Evolutionary conservation across 441 rosid genomes (phyloP).

Genomic region (Erodium moschatum): DNA sequence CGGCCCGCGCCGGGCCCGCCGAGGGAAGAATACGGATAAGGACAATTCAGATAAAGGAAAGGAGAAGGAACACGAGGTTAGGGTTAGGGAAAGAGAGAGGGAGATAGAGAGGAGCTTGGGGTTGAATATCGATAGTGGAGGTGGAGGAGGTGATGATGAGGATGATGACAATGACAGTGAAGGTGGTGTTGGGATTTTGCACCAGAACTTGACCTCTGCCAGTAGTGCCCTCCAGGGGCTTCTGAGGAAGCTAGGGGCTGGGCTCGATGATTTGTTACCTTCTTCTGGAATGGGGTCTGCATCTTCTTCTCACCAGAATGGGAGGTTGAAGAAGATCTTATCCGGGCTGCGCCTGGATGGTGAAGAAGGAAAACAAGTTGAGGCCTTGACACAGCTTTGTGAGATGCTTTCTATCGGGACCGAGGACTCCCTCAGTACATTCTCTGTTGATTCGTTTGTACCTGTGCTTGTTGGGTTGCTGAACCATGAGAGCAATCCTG

Average conservation of each 20-base stretch:
- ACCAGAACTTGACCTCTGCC: constrained; percentile 82
- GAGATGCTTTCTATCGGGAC: constrained; percentile 96
- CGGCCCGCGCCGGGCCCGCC: constrained; percentile 42
- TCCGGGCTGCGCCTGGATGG: constrained; percentile 87
- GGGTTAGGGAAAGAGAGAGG: constrained; percentile 46
- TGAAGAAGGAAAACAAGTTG: constrained; percentile 96
- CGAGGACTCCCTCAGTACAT: constrained; percentile 84
- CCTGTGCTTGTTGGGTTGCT: constrained; percentile 85
- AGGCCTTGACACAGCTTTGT: constrained; percentile 91
- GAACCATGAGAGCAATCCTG: constrained; percentile 89
- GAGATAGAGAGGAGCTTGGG: constrained; percentile 37
- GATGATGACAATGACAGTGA: constrained; percentile 76
- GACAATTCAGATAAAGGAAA: constrained; percentile 70
- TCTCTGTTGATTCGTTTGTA: constrained; percentile 92
- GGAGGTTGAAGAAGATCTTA: constrained; percentile 83
- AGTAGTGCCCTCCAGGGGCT: constrained; percentile 94
- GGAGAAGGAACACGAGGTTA: constrained; percentile 80
- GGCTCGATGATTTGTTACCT: constrained; percentile 84
- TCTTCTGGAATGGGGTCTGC: constrained; percentile 66
- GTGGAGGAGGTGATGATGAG: constrained; percentile 45
- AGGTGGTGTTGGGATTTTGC: constrained; percentile 61
- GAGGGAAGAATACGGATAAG: constrained; percentile 27
- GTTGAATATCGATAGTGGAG: constrained; percentile 47
- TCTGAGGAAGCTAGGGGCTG: constrained; percentile 89
- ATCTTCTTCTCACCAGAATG: constrained; percentile 72